Evolutionary conservation across 2,329 filamentous ascomycete genomes (phyloP).

Genomic region (Magnaporthiopsis rhizophila): DNA sequence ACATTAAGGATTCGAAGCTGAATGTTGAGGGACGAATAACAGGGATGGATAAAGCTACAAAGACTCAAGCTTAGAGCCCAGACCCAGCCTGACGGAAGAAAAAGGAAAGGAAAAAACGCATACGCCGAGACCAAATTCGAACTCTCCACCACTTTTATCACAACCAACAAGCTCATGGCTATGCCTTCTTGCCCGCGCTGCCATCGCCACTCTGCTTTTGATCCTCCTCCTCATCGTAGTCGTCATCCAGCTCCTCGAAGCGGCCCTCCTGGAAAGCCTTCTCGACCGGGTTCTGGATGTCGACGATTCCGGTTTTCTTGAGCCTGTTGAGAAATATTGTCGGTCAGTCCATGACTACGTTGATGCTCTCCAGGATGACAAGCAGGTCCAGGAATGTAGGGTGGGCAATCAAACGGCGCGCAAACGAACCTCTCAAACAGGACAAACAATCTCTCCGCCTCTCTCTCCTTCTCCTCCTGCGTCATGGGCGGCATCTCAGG

Average conservation of each 20-base stretch:
- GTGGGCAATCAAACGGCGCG: too few relatives aligned
- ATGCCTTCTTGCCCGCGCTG: not conserved
- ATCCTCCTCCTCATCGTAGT: slow-evolving; percentile 38
- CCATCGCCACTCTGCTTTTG: slow-evolving; percentile 17
- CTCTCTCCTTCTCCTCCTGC: slow-evolving; percentile 81
- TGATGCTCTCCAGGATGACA: not conserved
- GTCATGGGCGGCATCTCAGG: slow-evolving; percentile 68
- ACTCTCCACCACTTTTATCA: not conserved
- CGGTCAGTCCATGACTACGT: not conserved
- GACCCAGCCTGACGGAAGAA: not conserved
- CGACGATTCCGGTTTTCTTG: slow-evolving; percentile 65
- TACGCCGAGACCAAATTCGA: too few relatives aligned
- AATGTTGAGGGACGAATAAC: too few relatives aligned
- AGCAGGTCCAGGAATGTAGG: not conserved
- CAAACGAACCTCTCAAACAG: slow-evolving; percentile 68
- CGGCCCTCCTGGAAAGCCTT: slow-evolving; percentile 61
- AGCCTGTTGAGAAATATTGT: slow-evolving; percentile 33
- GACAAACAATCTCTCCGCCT: slow-evolving; percentile 84
- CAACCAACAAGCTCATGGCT: not conserved
- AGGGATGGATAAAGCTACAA: too few relatives aligned
- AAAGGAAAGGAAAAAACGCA: not conserved
- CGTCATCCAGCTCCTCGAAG: slow-evolving; percentile 59
- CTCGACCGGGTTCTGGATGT: slow-evolving; percentile 72
- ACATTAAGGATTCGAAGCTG: too few relatives aligned
- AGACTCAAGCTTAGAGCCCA: too few relatives aligned